Percentiles rank a stretch among this genome's conserved stretches.
Evolutionary conservation across 306 rosid species (phyloP).

Genomic region (Corylus heterophylla): DNA sequence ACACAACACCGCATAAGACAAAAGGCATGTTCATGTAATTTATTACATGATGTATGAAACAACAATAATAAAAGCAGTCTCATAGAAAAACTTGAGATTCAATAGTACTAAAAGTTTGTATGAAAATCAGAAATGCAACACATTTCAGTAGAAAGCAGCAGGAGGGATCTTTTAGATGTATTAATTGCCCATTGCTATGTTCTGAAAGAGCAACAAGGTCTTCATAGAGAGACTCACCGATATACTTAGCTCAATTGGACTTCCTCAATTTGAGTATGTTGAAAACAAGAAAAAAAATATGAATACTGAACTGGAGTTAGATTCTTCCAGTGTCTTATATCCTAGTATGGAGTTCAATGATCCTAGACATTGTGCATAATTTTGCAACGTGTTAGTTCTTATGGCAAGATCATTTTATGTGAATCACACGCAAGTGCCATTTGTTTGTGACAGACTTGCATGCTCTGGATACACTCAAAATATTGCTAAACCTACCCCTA

Average conservation of each 20-base stretch:
- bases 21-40: neutral
- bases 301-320: neutral
- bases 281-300: neutral
- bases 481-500: neutral
- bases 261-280: neutral
- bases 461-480: neutral
- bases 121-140: neutral
- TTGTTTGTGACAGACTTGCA: neutral
- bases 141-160: neutral
- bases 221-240: neutral
- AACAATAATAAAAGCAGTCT: neutral
- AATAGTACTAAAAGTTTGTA: neutral
- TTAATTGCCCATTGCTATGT: neutral
- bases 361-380: neutral
- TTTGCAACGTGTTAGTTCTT: neutral
- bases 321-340: neutral
- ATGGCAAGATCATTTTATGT: neutral
- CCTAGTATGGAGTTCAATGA: neutral
- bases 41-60: neutral
- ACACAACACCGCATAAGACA: neutral
- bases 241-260: neutral
- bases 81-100: neutral
- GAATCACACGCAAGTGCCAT: neutral
- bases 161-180: neutral
- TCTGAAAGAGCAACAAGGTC: slow-evolving; percentile 1